Conservation (phyloP, 2,329 filamentous ascomycete species). For the Ophiostoma pallidulum region DNA sequence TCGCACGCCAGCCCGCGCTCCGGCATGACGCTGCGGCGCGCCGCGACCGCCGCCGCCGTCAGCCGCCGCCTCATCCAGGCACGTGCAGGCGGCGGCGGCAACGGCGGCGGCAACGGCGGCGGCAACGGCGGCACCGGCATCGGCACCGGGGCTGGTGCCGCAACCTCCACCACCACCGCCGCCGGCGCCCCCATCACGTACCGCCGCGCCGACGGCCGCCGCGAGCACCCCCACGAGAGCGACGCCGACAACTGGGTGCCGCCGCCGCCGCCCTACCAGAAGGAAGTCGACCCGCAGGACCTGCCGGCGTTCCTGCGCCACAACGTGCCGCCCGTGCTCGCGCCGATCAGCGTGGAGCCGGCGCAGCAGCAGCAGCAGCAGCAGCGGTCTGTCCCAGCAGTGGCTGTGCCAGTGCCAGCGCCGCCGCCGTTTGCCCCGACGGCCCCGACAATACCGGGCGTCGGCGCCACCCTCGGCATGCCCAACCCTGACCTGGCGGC, state of each 20-base stretch:
- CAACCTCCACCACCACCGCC: slow-evolving; percentile 43
- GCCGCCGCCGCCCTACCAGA: slow-evolving; percentile 71
- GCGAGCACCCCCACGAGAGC: slow-evolving; percentile 73
- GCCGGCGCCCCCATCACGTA: slow-evolving; percentile 49
- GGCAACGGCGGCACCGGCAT: too few species aligned
- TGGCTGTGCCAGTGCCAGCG: not conserved
- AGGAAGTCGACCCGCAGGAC: slow-evolving; percentile 47
- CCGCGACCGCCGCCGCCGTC: slow-evolving; percentile 66
- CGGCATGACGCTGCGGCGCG: slow-evolving; percentile 58
- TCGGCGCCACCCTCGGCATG: slow-evolving; percentile 7
- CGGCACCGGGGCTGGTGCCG: too few species aligned
- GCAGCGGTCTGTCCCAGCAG: slow-evolving; percentile 11
- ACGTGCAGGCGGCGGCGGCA: too few species aligned
- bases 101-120: too few species aligned
- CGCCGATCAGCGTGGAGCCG: slow-evolving; percentile 1
- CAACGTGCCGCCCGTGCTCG: slow-evolving; percentile 18
- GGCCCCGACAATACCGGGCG: not conserved
- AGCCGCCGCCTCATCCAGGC: slow-evolving; percentile 58
- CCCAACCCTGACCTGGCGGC: not conserved
- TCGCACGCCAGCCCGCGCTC: slow-evolving; percentile 64
- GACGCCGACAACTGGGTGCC: slow-evolving; percentile 85
- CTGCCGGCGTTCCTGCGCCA: slow-evolving; percentile 48
- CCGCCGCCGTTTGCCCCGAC: not conserved
- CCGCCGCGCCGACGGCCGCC: slow-evolving; percentile 57
- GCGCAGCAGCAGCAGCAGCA: not conserved